These are phyloP conservation scores for Carex kokanica DNA, from an alignment of 176 grass and related monocot species.

Conservation along the genomic window DNA sequence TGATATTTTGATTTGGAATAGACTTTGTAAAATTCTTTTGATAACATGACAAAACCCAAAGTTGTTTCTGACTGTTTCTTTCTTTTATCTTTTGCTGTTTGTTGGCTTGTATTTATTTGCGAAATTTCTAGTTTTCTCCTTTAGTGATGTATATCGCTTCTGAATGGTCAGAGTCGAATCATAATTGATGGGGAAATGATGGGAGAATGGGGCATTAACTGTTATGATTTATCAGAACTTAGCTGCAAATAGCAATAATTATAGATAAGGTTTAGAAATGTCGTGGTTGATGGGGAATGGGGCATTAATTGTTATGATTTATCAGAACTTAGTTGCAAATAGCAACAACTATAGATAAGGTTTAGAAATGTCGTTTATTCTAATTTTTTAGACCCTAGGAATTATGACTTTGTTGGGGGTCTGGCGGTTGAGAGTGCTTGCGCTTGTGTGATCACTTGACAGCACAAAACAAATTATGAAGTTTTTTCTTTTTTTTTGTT, in stretches of 20 bases:
- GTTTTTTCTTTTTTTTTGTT: neutral
- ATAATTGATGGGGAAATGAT: neutral
- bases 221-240: neutral
- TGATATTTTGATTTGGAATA: slow-evolving; percentile 23
- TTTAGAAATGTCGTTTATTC: neutral
- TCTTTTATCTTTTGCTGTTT: neutral
- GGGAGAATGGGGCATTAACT: neutral
- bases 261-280: neutral
- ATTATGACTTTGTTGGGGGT: neutral
- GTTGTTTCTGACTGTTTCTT: neutral
- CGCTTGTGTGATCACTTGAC: neutral
- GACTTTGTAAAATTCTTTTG: neutral
- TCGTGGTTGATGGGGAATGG: neutral
- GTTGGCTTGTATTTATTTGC: neutral
- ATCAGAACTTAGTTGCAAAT: neutral
- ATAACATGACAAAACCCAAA: neutral
- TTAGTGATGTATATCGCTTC: neutral
- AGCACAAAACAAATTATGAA: neutral
- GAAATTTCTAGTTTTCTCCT: neutral
- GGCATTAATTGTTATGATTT: neutral
- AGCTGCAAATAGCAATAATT: slow-evolving; percentile 4
- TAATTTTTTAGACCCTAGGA: neutral
- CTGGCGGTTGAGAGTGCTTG: neutral
- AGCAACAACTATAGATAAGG: neutral
- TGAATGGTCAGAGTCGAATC: neutral